Conservation (phyloP, 2,329 filamentous ascomycete genomes). For the Penicillium olsonii region DNA sequence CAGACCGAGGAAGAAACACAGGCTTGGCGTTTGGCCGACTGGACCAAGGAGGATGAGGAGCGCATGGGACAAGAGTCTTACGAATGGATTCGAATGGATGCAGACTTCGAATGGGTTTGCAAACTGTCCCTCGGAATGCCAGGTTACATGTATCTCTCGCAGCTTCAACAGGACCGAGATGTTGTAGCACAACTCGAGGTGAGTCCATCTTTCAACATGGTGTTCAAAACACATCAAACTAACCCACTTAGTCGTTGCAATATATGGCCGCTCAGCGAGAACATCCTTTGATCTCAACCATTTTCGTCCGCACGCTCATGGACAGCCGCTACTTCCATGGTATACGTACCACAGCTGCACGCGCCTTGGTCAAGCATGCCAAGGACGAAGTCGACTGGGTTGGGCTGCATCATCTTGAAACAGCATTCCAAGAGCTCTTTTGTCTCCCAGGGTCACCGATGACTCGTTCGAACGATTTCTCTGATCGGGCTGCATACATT, state of each 20-base stretch:
- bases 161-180: conserved; percentile 94
- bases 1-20: conserved; percentile 77
- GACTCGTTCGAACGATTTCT: conserved; percentile 87
- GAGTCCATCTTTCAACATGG: conserved; percentile 19
- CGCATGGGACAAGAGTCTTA: conserved; percentile 96
- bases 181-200: conserved; percentile 79
- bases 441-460: conserved; percentile 77
- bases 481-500: conserved; percentile 79
- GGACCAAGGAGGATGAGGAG: conserved; percentile 83
- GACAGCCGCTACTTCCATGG: conserved; percentile 92
- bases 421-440: conserved; percentile 84
- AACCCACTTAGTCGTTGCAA: conserved; percentile 61
- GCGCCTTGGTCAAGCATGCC: conserved; percentile 75
- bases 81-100: conserved; percentile 97
- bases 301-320: conserved; percentile 85
- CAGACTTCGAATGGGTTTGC: conserved; percentile 97
- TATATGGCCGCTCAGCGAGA: conserved; percentile 68
- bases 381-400: conserved; percentile 71
- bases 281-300: conserved; percentile 82
- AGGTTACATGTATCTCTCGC: conserved; percentile 96
- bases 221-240: not conserved
- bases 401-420: conserved; percentile 80
- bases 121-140: conserved; percentile 80
- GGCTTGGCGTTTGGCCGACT: conserved; percentile 84
- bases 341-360: conserved; percentile 81